Evolutionary conservation across 306 rosid genomes (phyloP).

Genomic region (Vigna mungo): DNA sequence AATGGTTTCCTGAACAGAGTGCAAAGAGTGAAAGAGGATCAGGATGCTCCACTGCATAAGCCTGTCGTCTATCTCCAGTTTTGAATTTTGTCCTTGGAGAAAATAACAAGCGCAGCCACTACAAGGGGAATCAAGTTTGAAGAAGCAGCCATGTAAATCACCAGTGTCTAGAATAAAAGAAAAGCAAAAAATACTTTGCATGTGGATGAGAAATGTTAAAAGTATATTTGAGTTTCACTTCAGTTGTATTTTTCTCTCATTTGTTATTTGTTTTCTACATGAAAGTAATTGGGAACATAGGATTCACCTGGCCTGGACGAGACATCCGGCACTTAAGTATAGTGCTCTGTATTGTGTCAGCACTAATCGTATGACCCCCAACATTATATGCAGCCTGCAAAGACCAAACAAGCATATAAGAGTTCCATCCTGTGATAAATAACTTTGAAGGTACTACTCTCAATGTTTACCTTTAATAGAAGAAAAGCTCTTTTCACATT

Average conservation of each 20-base stretch:
- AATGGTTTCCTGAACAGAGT: constrained; percentile 93
- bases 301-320: constrained; percentile 90
- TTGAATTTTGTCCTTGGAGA: constrained; percentile 72
- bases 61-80: constrained; percentile 73
- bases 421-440: constrained; percentile 29
- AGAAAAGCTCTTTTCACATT: constrained; percentile 77
- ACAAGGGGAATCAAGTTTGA: constrained; percentile 36
- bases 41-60: constrained; percentile 63
- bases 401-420: constrained; percentile 42
- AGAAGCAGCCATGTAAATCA: constrained; percentile 10
- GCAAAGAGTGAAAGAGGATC: constrained; percentile 93
- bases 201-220: not conserved
- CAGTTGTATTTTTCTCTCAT: not conserved
- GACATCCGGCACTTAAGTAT: constrained; percentile 88
- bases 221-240: not conserved
- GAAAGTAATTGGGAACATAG: constrained; percentile 2
- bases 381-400: constrained; percentile 95
- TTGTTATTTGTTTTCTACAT: not conserved
- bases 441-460: constrained; percentile 10
- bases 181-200: not conserved
- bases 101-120: constrained; percentile 91
- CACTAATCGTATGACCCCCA: constrained; percentile 88
- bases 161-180: constrained; percentile 4
- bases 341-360: constrained; percentile 81
- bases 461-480: constrained; percentile 78